Evolutionary conservation across 805 yeast species (phyloP), one percentile per base, ranked within the genome.

Genomic region (Lachancea thermotolerans): DNA sequence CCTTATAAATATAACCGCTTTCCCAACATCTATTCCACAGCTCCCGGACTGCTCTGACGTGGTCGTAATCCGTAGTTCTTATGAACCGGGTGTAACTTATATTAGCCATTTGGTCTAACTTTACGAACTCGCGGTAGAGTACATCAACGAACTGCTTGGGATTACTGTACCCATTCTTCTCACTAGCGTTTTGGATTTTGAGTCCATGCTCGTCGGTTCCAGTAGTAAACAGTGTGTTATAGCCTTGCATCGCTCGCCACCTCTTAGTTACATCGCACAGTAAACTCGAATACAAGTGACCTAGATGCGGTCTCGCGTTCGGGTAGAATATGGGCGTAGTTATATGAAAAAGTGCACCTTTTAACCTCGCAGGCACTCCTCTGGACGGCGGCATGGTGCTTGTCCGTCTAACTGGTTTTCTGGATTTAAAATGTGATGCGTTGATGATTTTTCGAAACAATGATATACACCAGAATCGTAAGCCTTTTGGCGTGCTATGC

Each of bases 141-240:
- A 65, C 65, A 59, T 91, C 95, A 17, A 89, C 95, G 55, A 90
- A 84, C 37, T 62, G 58, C 56, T 82, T 74, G 1, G 96, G 87
- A 31, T 48, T 43, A 1, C 67, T 66, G n/a, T 63, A 59, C 0
- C 72, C 71, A 6, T 71, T 73, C 46, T 69, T 70, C 28, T 68
- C 70, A 0, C 96, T 95, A 0, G 95, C 97, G n/a, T 77, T 71
- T 55, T 87, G 95, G 28, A 91, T 91, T 68, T 93, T 93, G 44
- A 89, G 67, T 0, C 99, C 99, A 62, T 93, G 99, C 64, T 93
- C 99, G 62, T 93, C 99, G 0, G 97, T 90, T 0, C 99, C 99
- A 0, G 98, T 93, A 6, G 86, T 77, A 57, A 90, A 75, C 48
- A 68, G 75, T 1, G 81, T 65, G 0, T 77, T 64, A 1, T 74